A percentile compares a stretch with the other conserved stretches of the same genome.
Conservation (phyloP, 2,329 filamentous ascomycete species). For the Thelonectria rubi region DNA sequence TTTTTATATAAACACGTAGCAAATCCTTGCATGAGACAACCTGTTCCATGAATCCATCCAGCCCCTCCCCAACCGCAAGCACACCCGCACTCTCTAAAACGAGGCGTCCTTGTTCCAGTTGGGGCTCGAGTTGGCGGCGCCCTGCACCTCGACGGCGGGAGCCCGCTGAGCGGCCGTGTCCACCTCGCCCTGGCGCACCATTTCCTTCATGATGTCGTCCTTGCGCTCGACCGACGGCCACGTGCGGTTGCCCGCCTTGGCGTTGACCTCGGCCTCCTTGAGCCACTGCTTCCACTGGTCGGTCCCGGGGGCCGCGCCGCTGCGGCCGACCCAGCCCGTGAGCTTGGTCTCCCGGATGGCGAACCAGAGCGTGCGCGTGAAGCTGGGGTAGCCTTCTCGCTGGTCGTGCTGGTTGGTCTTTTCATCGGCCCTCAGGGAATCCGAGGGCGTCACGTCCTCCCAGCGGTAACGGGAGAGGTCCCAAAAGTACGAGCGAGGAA, state of each 20-base stretch:
- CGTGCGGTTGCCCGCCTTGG: slow-evolving; percentile 39
- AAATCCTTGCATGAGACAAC: neutral
- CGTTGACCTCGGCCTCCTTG: slow-evolving; percentile 55
- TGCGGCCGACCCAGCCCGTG: slow-evolving; percentile 62
- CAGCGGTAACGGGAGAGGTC: slow-evolving; percentile 63
- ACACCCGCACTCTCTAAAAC: slow-evolving; percentile 31
- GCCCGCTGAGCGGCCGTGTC: slow-evolving; percentile 45
- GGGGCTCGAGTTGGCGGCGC: slow-evolving; percentile 23
- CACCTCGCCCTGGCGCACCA: slow-evolving; percentile 28
- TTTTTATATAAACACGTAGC: neutral
- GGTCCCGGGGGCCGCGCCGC: slow-evolving; percentile 62
- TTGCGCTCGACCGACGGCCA: slow-evolving; percentile 62
- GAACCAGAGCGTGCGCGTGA: slow-evolving; percentile 67
- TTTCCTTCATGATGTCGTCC: slow-evolving; percentile 57
- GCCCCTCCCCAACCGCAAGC: neutral
- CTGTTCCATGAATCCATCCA: neutral
- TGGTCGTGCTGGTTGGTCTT: slow-evolving; percentile 44
- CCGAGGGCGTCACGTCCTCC: slow-evolving; percentile 51
- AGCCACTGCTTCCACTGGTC: slow-evolving; percentile 65
- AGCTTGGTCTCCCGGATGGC: slow-evolving; percentile 63
- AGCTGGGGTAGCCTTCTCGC: slow-evolving; percentile 56
- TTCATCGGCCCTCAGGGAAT: slow-evolving; percentile 50
- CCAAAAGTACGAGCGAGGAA: slow-evolving; percentile 63
- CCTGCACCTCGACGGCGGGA: slow-evolving; percentile 41
- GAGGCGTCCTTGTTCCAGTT: slow-evolving; percentile 38